Evolutionary conservation across 306 rosid genomes (phyloP).

Genomic region (Medicago lupulina): DNA sequence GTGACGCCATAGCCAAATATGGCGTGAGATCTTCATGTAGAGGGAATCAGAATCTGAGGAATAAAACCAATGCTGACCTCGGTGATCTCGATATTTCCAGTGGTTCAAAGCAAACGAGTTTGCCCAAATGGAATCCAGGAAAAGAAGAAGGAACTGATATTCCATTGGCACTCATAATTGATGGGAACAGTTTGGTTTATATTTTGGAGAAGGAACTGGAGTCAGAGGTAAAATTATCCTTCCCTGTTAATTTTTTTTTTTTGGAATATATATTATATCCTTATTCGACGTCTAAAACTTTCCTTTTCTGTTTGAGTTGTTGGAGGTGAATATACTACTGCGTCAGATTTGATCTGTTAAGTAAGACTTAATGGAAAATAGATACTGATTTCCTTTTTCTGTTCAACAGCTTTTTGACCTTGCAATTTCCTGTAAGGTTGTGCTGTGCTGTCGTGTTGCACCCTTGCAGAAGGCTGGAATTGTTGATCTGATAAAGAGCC

Average conservation of each 20-base stretch:
- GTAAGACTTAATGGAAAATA: slow-evolving; percentile 22
- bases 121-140: slow-evolving; percentile 56
- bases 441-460: slow-evolving; percentile 98
- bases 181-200: slow-evolving; percentile 95
- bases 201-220: slow-evolving; percentile 89
- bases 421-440: slow-evolving; percentile 86
- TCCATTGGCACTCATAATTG: slow-evolving; percentile 87
- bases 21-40: slow-evolving; percentile 55
- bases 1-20: slow-evolving; percentile 67
- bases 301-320: slow-evolving; percentile 31
- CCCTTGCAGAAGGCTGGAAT: slow-evolving; percentile 99
- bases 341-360: slow-evolving; percentile 28
- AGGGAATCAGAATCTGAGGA: slow-evolving; percentile 43
- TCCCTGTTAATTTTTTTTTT: slow-evolving; percentile 5
- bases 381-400: slow-evolving; percentile 36
- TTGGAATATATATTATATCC: slow-evolving; percentile 15
- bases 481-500: slow-evolving; percentile 88
- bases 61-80: slow-evolving; percentile 48
- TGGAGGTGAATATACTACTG: slow-evolving; percentile 25
- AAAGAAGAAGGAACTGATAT: slow-evolving; percentile 59
- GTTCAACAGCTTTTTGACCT: slow-evolving; percentile 87
- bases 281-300: slow-evolving; percentile 25
- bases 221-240: slow-evolving; percentile 69
- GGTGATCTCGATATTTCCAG: slow-evolving; percentile 51
- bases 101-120: slow-evolving; percentile 47